These are phyloP conservation scores for Xylariaceae sp. DNA, from an alignment of 2,329 filamentous ascomycete species.

Conservation along the genomic window DNA sequence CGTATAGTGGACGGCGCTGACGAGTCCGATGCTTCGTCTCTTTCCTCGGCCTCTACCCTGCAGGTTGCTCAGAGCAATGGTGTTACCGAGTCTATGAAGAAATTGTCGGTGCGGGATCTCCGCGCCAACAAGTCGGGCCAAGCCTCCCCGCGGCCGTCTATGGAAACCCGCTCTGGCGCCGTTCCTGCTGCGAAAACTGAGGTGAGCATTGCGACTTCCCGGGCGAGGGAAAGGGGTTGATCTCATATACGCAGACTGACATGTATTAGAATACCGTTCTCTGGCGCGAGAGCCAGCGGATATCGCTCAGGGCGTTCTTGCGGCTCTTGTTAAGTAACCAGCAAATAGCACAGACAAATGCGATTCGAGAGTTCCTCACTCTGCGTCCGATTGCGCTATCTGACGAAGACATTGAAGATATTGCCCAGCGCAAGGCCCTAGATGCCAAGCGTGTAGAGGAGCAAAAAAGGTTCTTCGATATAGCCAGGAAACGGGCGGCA, in stretches of 20 bases:
- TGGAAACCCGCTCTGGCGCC: slow-evolving; percentile 36
- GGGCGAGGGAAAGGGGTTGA: too few species aligned
- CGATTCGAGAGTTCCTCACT: slow-evolving; percentile 79
- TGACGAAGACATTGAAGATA: slow-evolving; percentile 79
- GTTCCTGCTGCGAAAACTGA: slow-evolving; percentile 29
- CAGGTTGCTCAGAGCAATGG: slow-evolving; percentile 24
- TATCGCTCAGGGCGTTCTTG: slow-evolving; percentile 88
- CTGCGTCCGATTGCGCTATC: slow-evolving; percentile 65
- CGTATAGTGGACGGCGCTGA: slow-evolving; percentile 48
- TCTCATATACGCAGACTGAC: slow-evolving; percentile 27
- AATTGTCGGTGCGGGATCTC: slow-evolving; percentile 40
- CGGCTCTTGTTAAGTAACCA: slow-evolving; percentile 79
- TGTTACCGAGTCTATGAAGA: slow-evolving; percentile 32
- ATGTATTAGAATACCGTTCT: slow-evolving; percentile 50
- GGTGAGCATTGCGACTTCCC: too few species aligned
- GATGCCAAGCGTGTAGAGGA: slow-evolving; percentile 88
- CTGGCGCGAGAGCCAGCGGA: slow-evolving; percentile 82
- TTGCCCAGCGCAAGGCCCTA: slow-evolving; percentile 70
- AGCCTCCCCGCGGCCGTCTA: slow-evolving; percentile 38
- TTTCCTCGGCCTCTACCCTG: slow-evolving; percentile 75
- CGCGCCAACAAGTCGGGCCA: slow-evolving; percentile 34
- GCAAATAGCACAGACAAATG: slow-evolving; percentile 74
- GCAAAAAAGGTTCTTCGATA: slow-evolving; percentile 91
- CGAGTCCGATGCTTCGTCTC: slow-evolving; percentile 71
- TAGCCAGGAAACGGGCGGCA: slow-evolving; percentile 80